Evolutionary conservation across 2,329 filamentous ascomycete genomes (phyloP), one percentile per base, ranked within the genome.

Genomic region (Fusarium clavum): DNA sequence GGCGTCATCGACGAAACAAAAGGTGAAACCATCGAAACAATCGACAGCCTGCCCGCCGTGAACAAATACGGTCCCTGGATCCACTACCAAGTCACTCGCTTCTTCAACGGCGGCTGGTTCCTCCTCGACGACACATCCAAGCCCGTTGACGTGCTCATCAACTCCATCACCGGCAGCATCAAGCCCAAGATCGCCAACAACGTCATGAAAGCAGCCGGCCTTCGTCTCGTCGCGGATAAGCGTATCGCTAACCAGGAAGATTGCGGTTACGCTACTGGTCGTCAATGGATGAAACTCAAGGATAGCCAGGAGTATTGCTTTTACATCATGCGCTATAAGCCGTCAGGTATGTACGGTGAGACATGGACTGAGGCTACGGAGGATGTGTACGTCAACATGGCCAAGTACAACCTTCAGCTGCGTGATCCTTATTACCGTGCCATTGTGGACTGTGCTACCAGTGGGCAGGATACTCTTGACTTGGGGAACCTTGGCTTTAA

Each of bases 181-280:
- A 57, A 67, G 58, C 61, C 64, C 13, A 72, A 72, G 40, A 59
- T 72, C 3, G 66, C 66, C 46, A 72, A 70, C 20, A 68, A 72
- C 9, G 66, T 72, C 14, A 72, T 72, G 69, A 64, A 61, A 11
- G 65, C 69, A 0, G 69, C 58, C 18, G 40, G 24, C 4, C 45
- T 70, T 12, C 20, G 54, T 11, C 66, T 72, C 14, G 62, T 68
- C 3, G 66, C 62, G 3, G 69, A 72, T 20, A 70, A 68, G 46
- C 62, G 66, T 3, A 24, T 27, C 0, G 8, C 2, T 11, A 46
- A 40, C 6, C 67, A 47, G 2, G 67, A 71, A 10, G 63, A 60
- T 8, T 71, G 67, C 0, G 63, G 67, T 3, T 68, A 46, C 2
- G 51, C 51, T 2, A 20, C 67, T 0, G 62, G 69, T 7, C 66